phyloP scores from a whole-genome alignment of 495 filamentous ascomycete genomes.

The Umbilicaria muhlenbergii region DNA sequence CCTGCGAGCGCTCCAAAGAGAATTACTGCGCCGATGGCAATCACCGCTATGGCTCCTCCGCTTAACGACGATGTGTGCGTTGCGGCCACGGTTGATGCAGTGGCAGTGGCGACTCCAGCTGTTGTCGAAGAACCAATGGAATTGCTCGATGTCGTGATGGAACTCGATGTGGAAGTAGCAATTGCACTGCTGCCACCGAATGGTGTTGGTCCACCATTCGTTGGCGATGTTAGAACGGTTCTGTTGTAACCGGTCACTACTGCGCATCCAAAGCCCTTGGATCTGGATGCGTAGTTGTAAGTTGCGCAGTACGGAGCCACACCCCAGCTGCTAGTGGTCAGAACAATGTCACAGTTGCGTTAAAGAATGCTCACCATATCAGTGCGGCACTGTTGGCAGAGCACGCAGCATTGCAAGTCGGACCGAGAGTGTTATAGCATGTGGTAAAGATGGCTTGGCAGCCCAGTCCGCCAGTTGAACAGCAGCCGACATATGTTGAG shows the following conservation, averaged over 20 bases:
- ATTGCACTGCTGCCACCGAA: not conserved
- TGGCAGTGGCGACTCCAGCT: not conserved
- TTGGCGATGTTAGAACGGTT: slow-evolving; percentile 1
- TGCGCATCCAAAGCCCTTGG: not conserved
- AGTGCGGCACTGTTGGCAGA: slow-evolving; percentile 1
- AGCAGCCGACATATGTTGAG: slow-evolving; percentile 1
- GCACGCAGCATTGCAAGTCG: not conserved
- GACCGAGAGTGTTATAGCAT: slow-evolving; percentile 1
- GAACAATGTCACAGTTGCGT: no score
- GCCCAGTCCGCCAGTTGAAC: not conserved
- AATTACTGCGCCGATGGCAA: not conserved
- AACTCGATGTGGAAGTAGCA: no score
- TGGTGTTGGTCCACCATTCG: not conserved
- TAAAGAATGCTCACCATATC: not conserved
- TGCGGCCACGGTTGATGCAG: not conserved
- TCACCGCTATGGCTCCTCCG: slow-evolving; percentile 3
- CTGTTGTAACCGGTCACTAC: not conserved
- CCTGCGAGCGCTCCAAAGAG: not conserved
- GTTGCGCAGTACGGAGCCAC: slow-evolving; percentile 1
- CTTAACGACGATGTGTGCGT: not conserved
- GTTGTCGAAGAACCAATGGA: not conserved
- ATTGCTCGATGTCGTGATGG: not conserved
- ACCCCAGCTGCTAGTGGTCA: not conserved
- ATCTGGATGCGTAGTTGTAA: not conserved
- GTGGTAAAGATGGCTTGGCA: not conserved